phyloP scores from a whole-genome alignment of 2,329 filamentous ascomycete species.

The Neonectria magnoliae region DNA sequence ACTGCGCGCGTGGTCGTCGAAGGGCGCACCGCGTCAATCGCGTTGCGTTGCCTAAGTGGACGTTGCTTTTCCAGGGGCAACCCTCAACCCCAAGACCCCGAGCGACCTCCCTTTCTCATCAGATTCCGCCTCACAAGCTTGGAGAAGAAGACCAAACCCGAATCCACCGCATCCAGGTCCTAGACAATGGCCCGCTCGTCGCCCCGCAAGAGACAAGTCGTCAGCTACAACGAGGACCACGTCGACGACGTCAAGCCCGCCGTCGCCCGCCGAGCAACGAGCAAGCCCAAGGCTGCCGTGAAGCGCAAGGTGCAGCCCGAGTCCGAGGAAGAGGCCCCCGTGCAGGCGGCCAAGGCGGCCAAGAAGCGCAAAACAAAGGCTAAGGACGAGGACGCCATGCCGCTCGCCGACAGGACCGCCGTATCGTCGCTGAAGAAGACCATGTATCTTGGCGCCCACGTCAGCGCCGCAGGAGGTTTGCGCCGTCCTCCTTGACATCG shows the following conservation, averaged over 20 bases:
- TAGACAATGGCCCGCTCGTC: constrained; percentile 49
- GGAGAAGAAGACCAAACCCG: not conserved
- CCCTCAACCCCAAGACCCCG: not conserved
- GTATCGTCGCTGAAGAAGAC: constrained; percentile 69
- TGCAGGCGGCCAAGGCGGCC: constrained; percentile 36
- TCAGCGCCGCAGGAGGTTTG: constrained; percentile 86
- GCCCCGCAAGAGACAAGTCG: constrained; percentile 44
- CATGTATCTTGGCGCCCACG: constrained; percentile 92
- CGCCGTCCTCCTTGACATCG: not conserved
- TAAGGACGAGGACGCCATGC: constrained; percentile 60
- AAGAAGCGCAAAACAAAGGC: constrained; percentile 58
- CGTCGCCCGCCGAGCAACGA: constrained; percentile 36
- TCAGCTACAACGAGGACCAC: constrained; percentile 47
- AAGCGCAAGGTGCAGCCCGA: constrained; percentile 48
- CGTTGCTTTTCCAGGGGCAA: not conserved
- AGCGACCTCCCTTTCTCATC: not conserved
- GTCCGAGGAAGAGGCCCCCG: constrained; percentile 33
- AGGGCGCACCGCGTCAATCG: constrained; percentile 34
- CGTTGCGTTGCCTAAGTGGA: constrained; percentile 24
- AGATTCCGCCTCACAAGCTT: not conserved
- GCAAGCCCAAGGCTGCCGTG: constrained; percentile 41
- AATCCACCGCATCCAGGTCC: not conserved
- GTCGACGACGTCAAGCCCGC: constrained; percentile 33
- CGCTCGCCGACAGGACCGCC: constrained; percentile 75
- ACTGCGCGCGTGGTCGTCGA: constrained; percentile 31